Percentiles rank a stretch among this genome's conserved stretches.
These are phyloP conservation scores for Beauveria asiatica DNA, from an alignment of 2,329 filamentous ascomycete genomes.

Conservation along the genomic window DNA sequence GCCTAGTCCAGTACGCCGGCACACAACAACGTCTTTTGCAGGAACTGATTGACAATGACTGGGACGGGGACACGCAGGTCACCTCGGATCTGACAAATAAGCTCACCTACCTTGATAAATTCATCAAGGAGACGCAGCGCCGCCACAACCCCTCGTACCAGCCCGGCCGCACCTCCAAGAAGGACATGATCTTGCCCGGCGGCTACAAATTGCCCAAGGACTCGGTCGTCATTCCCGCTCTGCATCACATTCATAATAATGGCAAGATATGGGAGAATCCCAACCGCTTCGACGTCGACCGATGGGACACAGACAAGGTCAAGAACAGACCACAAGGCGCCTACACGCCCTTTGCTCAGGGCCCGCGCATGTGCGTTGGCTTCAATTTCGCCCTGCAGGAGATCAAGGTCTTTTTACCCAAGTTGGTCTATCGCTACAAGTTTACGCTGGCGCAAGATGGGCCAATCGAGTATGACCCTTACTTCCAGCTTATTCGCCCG, in stretches of 20 bases:
- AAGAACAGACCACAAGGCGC: constrained; percentile 41
- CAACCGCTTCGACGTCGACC: constrained; percentile 46
- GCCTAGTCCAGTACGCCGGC: constrained; percentile 42
- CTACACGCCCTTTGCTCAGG: constrained; percentile 52
- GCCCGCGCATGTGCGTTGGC: constrained; percentile 50
- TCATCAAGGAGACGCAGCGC: constrained; percentile 53
- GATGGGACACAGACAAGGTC: constrained; percentile 48
- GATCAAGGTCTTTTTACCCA: constrained; percentile 49
- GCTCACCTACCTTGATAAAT: constrained; percentile 46
- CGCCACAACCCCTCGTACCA: constrained; percentile 54
- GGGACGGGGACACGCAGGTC: constrained; percentile 33
- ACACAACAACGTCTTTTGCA: constrained; percentile 50
- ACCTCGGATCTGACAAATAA: constrained; percentile 38
- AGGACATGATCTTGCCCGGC: constrained; percentile 49
- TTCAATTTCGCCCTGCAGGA: constrained; percentile 58
- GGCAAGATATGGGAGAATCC: constrained; percentile 49
- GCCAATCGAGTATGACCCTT: constrained; percentile 48
- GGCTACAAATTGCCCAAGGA: constrained; percentile 48
- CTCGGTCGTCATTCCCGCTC: constrained; percentile 42
- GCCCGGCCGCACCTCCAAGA: constrained; percentile 46
- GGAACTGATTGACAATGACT: constrained; percentile 44
- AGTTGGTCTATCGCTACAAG: constrained; percentile 51
- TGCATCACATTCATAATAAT: constrained; percentile 46
- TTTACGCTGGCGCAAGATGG: constrained; percentile 43
- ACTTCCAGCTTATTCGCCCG: constrained; percentile 50